Conservation (phyloP, 192 early-diverging fungal genomes). For the Neocallimastix lanati region DNA sequence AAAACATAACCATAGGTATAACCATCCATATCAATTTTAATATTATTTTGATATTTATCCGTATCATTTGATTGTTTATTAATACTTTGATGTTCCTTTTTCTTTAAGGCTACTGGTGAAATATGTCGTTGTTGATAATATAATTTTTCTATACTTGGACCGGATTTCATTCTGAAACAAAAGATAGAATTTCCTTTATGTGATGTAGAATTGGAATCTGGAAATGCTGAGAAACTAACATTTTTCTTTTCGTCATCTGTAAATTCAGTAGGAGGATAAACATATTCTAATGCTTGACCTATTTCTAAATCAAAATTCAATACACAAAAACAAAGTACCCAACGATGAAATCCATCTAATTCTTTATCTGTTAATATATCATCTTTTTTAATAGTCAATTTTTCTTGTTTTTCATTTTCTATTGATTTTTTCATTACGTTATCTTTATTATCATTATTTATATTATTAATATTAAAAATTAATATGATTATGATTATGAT, state of each 20-base stretch:
- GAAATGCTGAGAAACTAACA: not conserved
- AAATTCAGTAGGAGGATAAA: slow-evolving; percentile 52
- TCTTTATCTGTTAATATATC: not conserved
- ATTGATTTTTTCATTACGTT: no score
- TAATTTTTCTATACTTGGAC: not conserved
- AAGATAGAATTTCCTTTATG: not conserved
- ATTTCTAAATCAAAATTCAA: slow-evolving; percentile 73
- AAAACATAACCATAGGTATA: slow-evolving; percentile 71
- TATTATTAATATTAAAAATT: no score
- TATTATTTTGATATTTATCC: not conserved
- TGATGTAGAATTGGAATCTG: not conserved
- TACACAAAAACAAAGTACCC: not conserved
- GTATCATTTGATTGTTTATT: not conserved
- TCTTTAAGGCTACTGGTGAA: not conserved
- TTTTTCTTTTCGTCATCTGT: slow-evolving; percentile 48
- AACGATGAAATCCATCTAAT: not conserved
- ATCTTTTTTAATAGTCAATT: not conserved
- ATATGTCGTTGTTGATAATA: not conserved
- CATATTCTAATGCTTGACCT: slow-evolving; percentile 50
- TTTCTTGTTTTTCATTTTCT: not conserved
- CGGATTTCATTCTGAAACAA: not conserved
- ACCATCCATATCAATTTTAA: not conserved
- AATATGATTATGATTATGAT: no score
- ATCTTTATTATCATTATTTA: no score
- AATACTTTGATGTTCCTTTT: not conserved